Evolutionary conservation across 331 rosid genomes (phyloP).

Genomic region (Cucumis variabilis): DNA sequence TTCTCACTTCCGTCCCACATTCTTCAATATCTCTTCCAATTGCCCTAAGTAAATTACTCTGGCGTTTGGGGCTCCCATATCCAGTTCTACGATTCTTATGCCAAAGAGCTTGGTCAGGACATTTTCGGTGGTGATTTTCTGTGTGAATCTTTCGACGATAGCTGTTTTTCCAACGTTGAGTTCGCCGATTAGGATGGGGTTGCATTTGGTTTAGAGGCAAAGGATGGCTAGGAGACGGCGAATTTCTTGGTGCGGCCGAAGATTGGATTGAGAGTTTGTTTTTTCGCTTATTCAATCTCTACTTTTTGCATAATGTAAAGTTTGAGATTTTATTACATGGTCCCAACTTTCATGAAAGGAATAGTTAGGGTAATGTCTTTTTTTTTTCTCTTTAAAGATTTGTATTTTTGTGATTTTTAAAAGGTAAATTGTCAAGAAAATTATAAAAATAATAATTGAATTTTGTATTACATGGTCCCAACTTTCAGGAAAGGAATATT

Average conservation of each 20-base stretch:
- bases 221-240: constrained; percentile 69
- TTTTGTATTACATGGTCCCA: too few relatives aligned
- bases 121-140: constrained; percentile 69
- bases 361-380: too few relatives aligned
- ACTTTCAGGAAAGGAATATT: too few relatives aligned
- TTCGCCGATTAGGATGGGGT: constrained; percentile 84
- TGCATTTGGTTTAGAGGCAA: constrained; percentile 76
- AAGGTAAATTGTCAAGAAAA: too few relatives aligned
- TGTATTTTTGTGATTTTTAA: too few relatives aligned
- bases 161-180: constrained; percentile 94
- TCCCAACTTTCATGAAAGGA: too few relatives aligned
- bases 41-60: constrained; percentile 84
- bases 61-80: constrained; percentile 86
- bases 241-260: constrained; percentile 82
- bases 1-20: constrained; percentile 40
- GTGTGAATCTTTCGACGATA: constrained; percentile 83
- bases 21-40: constrained; percentile 72
- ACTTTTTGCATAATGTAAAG: too few relatives aligned
- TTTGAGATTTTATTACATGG: too few relatives aligned
- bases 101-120: constrained; percentile 74
- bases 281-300: too few relatives aligned
- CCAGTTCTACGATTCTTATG: constrained; percentile 81
- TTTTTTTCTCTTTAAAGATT: too few relatives aligned
- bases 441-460: too few relatives aligned
- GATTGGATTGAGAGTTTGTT: constrained; percentile 79